Percentiles rank a stretch among this genome's conserved stretches.
Evolutionary conservation across 1,139 yeast species (phyloP).

Genomic region (Zygotorulaspora mrakii): DNA sequence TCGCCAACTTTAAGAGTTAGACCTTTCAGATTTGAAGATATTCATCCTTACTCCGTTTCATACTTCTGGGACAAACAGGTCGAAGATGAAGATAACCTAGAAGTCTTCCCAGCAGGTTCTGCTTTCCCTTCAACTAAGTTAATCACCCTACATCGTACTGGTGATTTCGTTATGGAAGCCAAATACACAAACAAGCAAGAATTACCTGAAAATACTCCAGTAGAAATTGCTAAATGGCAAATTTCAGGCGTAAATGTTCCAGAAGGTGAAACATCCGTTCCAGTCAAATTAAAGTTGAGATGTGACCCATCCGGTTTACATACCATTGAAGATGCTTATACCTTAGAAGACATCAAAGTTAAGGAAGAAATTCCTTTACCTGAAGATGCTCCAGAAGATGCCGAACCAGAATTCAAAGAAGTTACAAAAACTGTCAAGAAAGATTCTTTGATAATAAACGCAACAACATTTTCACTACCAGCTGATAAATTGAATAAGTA

Average conservation of each 20-base stretch:
- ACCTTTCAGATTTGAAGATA: conserved; percentile 97
- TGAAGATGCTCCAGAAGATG: conserved; percentile 55
- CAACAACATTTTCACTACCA: conserved; percentile 64
- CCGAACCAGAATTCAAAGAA: conserved; percentile 83
- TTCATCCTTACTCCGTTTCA: conserved; percentile 87
- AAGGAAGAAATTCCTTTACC: conserved; percentile 73
- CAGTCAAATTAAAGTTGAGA: conserved; percentile 91
- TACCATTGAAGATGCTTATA: conserved; percentile 90
- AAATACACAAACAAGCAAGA: conserved; percentile 72
- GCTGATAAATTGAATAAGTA: conserved; percentile 53
- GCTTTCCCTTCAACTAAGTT: conserved; percentile 92
- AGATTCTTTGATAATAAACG: conserved; percentile 62
- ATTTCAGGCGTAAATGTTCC: conserved; percentile 79
- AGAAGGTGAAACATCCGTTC: conserved; percentile 73
- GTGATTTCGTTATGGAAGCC: conserved; percentile 84
- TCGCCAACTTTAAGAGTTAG: conserved; percentile 98
- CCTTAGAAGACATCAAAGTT: conserved; percentile 86
- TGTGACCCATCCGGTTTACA: conserved; percentile 96
- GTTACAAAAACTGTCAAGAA: conserved; percentile 94
- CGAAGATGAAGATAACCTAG: conserved; percentile 84
- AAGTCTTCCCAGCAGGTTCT: conserved; percentile 95
- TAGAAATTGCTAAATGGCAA: conserved; percentile 77
- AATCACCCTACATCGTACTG: conserved; percentile 87
- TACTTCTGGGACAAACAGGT: conserved; percentile 94
- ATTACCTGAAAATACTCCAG: conserved; percentile 65